Percentiles rank a stretch among this genome's conserved stretches.
phyloP scores from a whole-genome alignment of 495 filamentous ascomycete species.

The Aspergillus carlsbadensis region DNA sequence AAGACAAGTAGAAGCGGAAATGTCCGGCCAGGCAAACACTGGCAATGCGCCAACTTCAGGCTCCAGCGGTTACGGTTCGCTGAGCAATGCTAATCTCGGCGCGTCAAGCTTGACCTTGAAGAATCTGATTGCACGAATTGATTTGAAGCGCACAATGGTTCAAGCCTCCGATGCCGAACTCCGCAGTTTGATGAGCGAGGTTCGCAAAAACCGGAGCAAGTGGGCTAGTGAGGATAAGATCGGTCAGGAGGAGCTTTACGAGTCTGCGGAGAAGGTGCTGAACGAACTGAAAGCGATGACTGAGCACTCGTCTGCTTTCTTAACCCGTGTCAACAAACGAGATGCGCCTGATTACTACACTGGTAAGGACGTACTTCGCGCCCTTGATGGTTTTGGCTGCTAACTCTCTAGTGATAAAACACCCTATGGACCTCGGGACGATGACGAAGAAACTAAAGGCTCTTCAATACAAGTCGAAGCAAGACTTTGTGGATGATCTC shows the following conservation, averaged over 20 bases:
- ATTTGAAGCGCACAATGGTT: slow-evolving; percentile 84
- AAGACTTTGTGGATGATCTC: slow-evolving; percentile 89
- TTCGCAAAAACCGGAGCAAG: slow-evolving; percentile 95
- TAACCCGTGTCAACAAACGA: slow-evolving; percentile 90
- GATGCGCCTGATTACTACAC: slow-evolving; percentile 95
- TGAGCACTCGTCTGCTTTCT: slow-evolving; percentile 90
- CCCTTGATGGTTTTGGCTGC: slow-evolving; percentile 3
- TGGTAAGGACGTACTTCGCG: slow-evolving; percentile 51
- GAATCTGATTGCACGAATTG: slow-evolving; percentile 92
- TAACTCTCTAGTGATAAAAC: slow-evolving; percentile 75
- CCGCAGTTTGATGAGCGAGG: slow-evolving; percentile 89
- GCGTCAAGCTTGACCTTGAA: slow-evolving; percentile 96
- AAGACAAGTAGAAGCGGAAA: slow-evolving; percentile 91
- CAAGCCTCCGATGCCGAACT: slow-evolving; percentile 89
- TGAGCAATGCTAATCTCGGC: slow-evolving; percentile 91
- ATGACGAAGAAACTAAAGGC: slow-evolving; percentile 98
- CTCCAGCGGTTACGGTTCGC: slow-evolving; percentile 68
- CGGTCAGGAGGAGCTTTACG: slow-evolving; percentile 96
- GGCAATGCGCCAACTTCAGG: slow-evolving; percentile 47
- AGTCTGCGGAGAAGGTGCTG: slow-evolving; percentile 92
- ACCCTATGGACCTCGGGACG: slow-evolving; percentile 95
- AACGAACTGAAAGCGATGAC: slow-evolving; percentile 95
- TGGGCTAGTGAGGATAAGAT: slow-evolving; percentile 98
- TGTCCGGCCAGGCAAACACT: slow-evolving; percentile 63
- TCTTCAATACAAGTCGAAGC: slow-evolving; percentile 85